Percentiles rank a stretch among this genome's conserved stretches.
Evolutionary conservation across 257 asterid species (phyloP).

Genomic region (Solanum megistacrolobum): DNA sequence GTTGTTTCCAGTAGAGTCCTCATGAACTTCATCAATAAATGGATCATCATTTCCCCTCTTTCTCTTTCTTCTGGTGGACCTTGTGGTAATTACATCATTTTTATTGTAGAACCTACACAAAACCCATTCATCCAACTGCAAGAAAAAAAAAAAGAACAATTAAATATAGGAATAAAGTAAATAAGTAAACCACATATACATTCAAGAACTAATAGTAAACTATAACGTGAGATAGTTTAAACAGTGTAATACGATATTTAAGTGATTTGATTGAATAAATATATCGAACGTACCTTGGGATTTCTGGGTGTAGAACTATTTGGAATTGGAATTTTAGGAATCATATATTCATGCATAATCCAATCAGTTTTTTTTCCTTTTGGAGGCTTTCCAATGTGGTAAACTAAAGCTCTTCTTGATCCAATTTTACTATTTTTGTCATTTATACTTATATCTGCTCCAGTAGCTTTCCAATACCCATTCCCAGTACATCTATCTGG

Average conservation of each 20-base stretch:
- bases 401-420: slow-evolving; percentile 9
- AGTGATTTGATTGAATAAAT: neutral
- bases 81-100: neutral
- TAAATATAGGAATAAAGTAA: neutral
- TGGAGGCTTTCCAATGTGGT: neutral
- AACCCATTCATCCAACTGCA: slow-evolving; percentile 1
- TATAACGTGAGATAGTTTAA: too few relatives aligned
- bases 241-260: neutral
- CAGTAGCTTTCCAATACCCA: slow-evolving; percentile 29
- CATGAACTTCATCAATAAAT: neutral
- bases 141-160: neutral
- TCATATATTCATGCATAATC: slow-evolving; percentile 20
- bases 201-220: neutral
- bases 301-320: neutral
- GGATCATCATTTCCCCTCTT: neutral
- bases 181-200: neutral
- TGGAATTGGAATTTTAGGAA: neutral
- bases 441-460: slow-evolving; percentile 2
- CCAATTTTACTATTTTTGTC: neutral
- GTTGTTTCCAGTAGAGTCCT: too few relatives aligned
- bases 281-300: neutral
- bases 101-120: neutral
- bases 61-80: neutral
- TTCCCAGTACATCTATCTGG: slow-evolving; percentile 12
- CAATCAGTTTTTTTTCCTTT: slow-evolving; percentile 4